Conservation (phyloP, 208 protist species). For the Trypanosoma conorhini region DNA sequence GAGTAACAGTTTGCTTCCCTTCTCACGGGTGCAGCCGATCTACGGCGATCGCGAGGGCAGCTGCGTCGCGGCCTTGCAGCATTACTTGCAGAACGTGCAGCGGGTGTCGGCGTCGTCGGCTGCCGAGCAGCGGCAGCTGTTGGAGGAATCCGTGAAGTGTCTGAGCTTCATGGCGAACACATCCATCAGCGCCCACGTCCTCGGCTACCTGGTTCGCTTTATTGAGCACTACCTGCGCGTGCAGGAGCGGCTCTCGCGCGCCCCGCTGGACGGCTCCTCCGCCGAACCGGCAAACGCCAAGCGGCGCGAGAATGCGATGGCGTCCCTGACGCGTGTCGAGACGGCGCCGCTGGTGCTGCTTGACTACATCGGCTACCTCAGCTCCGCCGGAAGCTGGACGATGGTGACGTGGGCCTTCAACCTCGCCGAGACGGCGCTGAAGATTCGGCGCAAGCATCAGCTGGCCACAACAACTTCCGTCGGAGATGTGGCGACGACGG, state of each 20-base stretch:
- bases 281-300: neutral
- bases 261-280: slow-evolving; percentile 28
- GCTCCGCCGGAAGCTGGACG: slow-evolving; percentile 50
- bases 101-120: slow-evolving; percentile 18
- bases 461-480: slow-evolving; percentile 27
- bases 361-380: slow-evolving; percentile 70
- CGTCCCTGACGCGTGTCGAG: slow-evolving; percentile 33
- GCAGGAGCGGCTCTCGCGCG: slow-evolving; percentile 43
- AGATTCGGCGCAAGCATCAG: slow-evolving; percentile 44
- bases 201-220: slow-evolving; percentile 63
- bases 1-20: slow-evolving; percentile 35
- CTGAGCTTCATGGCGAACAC: slow-evolving; percentile 29
- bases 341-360: slow-evolving; percentile 56
- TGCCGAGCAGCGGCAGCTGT: slow-evolving; percentile 4
- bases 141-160: slow-evolving; percentile 26
- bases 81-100: slow-evolving; percentile 21
- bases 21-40: slow-evolving; percentile 15
- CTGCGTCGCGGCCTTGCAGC: slow-evolving; percentile 17
- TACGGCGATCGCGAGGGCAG: slow-evolving; percentile 17
- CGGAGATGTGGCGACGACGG: slow-evolving; percentile 34
- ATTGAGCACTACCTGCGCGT: slow-evolving; percentile 66
- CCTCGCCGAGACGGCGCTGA: slow-evolving; percentile 60
- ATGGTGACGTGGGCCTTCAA: slow-evolving; percentile 68
- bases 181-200: slow-evolving; percentile 23
- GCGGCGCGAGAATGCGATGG: slow-evolving; percentile 20